A percentile compares a stretch with the other conserved stretches of the same genome.
phyloP scores from a whole-genome alignment of 305 asterid species.

The Fraxinus xanthoxyloides region DNA sequence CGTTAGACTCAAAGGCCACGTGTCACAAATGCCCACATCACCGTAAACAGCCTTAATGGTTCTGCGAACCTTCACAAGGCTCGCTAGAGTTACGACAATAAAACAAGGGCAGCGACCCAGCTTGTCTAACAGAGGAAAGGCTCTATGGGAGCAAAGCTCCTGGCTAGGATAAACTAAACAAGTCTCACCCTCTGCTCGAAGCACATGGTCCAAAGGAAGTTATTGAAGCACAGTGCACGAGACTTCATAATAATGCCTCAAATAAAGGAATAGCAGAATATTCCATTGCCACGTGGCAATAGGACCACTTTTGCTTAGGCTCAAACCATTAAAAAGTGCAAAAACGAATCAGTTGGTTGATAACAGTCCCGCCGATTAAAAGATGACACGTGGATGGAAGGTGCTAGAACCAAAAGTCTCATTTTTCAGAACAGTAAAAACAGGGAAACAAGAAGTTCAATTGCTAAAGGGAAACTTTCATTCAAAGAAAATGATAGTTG shows the following conservation, averaged over 20 bases:
- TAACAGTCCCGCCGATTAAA: neutral
- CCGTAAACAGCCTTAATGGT: neutral
- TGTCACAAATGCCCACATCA: neutral
- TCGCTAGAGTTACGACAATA: neutral
- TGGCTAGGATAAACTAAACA: neutral
- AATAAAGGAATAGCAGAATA: neutral
- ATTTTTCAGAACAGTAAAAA: constrained; percentile 1
- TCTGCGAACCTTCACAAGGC: neutral
- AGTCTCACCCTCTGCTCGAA: neutral
- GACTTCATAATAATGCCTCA: neutral
- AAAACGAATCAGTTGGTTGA: neutral
- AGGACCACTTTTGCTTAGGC: neutral
- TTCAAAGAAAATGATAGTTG: neutral
- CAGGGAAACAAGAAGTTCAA: neutral
- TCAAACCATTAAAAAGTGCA: neutral
- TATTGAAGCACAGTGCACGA: neutral
- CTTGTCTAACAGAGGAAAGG: neutral
- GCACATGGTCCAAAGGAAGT: neutral
- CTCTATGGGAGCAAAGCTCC: neutral
- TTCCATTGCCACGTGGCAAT: neutral
- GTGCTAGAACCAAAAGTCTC: neutral
- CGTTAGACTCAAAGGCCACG: neutral
- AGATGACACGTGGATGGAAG: neutral
- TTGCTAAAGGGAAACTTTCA: neutral
- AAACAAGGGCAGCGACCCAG: neutral